Evolutionary conservation across 192 early-diverging fungal genomes (phyloP), one percentile per base, ranked within the genome.

Genomic region (Helicostylum pulchrum): DNA sequence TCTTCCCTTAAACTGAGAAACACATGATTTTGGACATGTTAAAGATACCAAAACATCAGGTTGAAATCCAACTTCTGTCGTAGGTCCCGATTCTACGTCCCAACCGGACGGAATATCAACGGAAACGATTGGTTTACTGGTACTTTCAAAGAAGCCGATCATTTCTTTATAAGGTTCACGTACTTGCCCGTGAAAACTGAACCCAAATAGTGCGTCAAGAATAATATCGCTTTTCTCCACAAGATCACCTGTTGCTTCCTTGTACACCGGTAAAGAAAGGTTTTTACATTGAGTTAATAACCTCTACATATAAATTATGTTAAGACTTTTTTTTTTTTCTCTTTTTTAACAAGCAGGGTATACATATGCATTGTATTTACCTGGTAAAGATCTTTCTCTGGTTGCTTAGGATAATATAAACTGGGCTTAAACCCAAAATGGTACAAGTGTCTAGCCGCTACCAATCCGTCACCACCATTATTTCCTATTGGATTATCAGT

Each of bases 51-150:
- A 80, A 77, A 93, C 88, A 20, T 83, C 79, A 10, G 94, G 95
- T n/a, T 82, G 73, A 43, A 94, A 78, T 2, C 81, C 84, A 1
- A 43, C 53, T 6, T 77, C 44, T 26, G 61, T 48, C 21, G 50
- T 60, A 30, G 15, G 79, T 76, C 95, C 96, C 61, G 83, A 60
- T 53, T 93, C 93, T 0, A 99, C 95, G 70, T 97, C 86, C 95
- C 95, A 99, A 11, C 92, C 94, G 14, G 89, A 91, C 11, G 97
- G 97, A 64, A 99, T 90, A 67, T 99, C 97, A 34, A 99, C 91
- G 21, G 87, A 80, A 8, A 84, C 79, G 57, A 92, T 79, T 0
- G 87, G 63, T 12, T 74, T 53, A 10, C 2, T 39, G 12, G 66
- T 68, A 9, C 6, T 36, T 59, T 76, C 70, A 52, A 70, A 64